phyloP scores from a whole-genome alignment of 2,329 filamentous ascomycete genomes.

The Eurotiales sp. region DNA sequence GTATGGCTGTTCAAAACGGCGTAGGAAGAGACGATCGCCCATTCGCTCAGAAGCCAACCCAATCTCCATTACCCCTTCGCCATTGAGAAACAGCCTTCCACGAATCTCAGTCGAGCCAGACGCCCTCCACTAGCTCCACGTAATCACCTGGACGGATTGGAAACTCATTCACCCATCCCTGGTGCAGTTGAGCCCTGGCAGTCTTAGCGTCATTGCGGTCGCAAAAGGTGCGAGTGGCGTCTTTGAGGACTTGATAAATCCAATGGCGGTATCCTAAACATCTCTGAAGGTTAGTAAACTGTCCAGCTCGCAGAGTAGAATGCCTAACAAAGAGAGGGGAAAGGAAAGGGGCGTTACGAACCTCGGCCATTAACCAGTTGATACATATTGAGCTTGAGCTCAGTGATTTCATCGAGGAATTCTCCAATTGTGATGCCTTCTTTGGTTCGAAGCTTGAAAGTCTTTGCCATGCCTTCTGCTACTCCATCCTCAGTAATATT shows the following conservation, averaged over 20 bases:
- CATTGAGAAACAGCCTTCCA: not conserved
- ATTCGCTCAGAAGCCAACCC: too few species aligned
- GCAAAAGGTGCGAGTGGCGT: not conserved
- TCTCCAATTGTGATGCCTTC: not conserved
- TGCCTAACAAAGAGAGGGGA: not conserved
- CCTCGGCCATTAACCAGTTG: conserved; percentile 2
- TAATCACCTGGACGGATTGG: conserved; percentile 7
- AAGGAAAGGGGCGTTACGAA: not conserved
- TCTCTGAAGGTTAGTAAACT: not conserved
- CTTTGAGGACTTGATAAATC: not conserved
- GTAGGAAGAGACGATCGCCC: too few species aligned
- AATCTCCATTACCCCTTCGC: too few species aligned
- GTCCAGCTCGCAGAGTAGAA: too few species aligned
- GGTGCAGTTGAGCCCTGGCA: not conserved
- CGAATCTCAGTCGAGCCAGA: not conserved
- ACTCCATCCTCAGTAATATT: not conserved
- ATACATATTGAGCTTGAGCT: conserved; percentile 4
- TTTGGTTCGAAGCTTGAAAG: not conserved
- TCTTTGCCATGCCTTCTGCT: conserved; percentile 5
- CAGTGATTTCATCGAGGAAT: conserved; percentile 1
- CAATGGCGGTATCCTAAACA: conserved; percentile 3
- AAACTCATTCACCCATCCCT: conserved; percentile 6
- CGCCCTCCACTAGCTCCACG: not conserved
- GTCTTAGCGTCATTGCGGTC: not conserved
- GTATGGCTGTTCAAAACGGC: too few species aligned